Evolutionary conservation across 495 filamentous ascomycete species (phyloP).

Genomic region (Clavariopsis aquatica): DNA sequence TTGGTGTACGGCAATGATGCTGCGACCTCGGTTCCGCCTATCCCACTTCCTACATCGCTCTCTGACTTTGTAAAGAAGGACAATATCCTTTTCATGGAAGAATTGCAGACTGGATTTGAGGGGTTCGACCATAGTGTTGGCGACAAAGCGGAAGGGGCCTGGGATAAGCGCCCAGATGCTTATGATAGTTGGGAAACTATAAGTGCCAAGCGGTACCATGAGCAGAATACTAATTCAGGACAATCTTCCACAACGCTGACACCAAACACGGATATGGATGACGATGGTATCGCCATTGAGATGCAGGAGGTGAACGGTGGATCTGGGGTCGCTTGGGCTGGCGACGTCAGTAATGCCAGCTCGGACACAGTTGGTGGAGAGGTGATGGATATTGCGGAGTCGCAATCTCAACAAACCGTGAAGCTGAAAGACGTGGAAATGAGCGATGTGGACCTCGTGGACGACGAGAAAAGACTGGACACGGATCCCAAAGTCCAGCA

Average conservation of each 20-base stretch:
- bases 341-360: slow-evolving; percentile 6
- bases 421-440: slow-evolving; percentile 24
- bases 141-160: slow-evolving; percentile 1
- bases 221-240: slow-evolving; percentile 11
- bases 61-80: slow-evolving; percentile 27
- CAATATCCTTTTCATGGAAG: slow-evolving; percentile 26
- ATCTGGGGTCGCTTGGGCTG: slow-evolving; percentile 6
- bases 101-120: slow-evolving; percentile 6
- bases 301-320: slow-evolving; percentile 30
- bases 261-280: slow-evolving; percentile 30
- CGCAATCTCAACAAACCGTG: background rate
- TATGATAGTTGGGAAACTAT: slow-evolving; percentile 11
- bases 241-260: slow-evolving; percentile 29
- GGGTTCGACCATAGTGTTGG: background rate
- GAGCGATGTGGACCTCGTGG: slow-evolving; percentile 9
- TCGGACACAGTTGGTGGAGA: slow-evolving; percentile 15
- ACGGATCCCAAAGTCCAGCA: slow-evolving; percentile 15
- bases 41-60: slow-evolving; percentile 18
- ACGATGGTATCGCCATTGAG: slow-evolving; percentile 20
- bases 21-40: slow-evolving; percentile 5
- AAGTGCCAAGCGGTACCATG: slow-evolving; percentile 18
- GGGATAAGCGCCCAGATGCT: background rate
- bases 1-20: slow-evolving; percentile 38
- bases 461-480: background rate
- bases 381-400: slow-evolving; percentile 13